phyloP scores from a whole-genome alignment of 2,329 filamentous ascomycete genomes.

The Paraphaeosphaeria minitans region DNA sequence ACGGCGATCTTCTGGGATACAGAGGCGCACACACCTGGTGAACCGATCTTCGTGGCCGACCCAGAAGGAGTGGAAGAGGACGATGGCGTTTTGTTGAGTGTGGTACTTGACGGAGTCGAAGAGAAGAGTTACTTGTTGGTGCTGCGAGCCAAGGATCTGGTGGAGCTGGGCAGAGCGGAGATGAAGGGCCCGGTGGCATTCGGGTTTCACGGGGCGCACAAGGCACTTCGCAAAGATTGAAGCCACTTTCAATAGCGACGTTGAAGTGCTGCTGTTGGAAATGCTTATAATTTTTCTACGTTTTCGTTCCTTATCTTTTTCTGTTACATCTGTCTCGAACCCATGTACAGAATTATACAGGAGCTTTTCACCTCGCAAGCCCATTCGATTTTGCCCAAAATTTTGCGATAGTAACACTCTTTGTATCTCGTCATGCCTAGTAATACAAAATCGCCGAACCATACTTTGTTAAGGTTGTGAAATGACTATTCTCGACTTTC shows the following conservation, averaged over 20 bases:
- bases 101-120: conserved; percentile 67
- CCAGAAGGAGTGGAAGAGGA: conserved; percentile 62
- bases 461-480: not conserved
- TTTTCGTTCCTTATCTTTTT: no score
- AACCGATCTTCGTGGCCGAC: conserved; percentile 68
- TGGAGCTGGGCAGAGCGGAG: conserved; percentile 68
- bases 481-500: not conserved
- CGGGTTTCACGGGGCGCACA: conserved; percentile 69
- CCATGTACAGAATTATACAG: no score
- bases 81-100: conserved; percentile 65
- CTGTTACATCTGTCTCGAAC: no score
- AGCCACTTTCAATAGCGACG: conserved; percentile 16
- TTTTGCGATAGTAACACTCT: no score
- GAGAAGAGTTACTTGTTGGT: conserved; percentile 69
- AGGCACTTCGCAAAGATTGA: conserved; percentile 24
- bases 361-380: no score
- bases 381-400: no score
- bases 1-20: conserved; percentile 62
- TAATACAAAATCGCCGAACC: no score
- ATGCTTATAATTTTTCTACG: no score
- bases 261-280: no score
- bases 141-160: conserved; percentile 66
- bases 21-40: conserved; percentile 68
- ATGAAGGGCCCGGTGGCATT: conserved; percentile 64
- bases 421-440: not conserved